phyloP scores from a whole-genome alignment of 805 yeast species.

The Zygotorulaspora sp. region DNA sequence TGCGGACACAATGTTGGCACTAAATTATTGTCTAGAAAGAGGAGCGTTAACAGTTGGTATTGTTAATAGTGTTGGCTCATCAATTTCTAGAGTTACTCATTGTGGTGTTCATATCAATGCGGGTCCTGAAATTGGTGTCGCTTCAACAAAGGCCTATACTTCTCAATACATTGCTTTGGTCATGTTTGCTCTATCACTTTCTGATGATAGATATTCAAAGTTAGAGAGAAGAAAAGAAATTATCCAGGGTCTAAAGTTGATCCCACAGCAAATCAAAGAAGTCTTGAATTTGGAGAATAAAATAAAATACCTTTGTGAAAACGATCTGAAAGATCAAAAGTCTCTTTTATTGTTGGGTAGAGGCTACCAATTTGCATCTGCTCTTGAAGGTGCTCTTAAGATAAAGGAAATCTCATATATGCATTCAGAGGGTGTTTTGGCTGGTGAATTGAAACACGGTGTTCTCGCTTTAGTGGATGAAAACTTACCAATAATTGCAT shows the following conservation, averaged over 20 bases:
- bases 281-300: slow-evolving; percentile 68
- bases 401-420: slow-evolving; percentile 97
- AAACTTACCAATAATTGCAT: slow-evolving; percentile 86
- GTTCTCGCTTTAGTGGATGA: slow-evolving; percentile 95
- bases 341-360: slow-evolving; percentile 90
- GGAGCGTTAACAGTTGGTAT: slow-evolving; percentile 98
- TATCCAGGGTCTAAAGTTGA: slow-evolving; percentile 74
- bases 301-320: slow-evolving; percentile 71
- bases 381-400: slow-evolving; percentile 96
- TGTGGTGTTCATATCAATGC: slow-evolving; percentile 99
- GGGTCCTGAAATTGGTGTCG: slow-evolving; percentile 99
- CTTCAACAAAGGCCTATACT: slow-evolving; percentile 97
- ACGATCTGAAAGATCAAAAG: slow-evolving; percentile 71
- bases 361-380: slow-evolving; percentile 96
- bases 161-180: slow-evolving; percentile 96
- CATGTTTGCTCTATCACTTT: slow-evolving; percentile 91
- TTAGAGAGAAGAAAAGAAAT: slow-evolving; percentile 74
- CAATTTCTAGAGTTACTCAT: slow-evolving; percentile 93
- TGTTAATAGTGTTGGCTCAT: slow-evolving; percentile 95
- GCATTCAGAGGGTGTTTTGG: slow-evolving; percentile 98
- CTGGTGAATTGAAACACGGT: slow-evolving; percentile 99
- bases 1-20: slow-evolving; percentile 92
- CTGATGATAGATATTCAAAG: slow-evolving; percentile 83
- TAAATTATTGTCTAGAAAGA: slow-evolving; percentile 91
- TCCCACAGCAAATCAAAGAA: slow-evolving; percentile 79